Conservation (phyloP, 202 grass and related monocot species). For the Zizania palustris region DNA sequence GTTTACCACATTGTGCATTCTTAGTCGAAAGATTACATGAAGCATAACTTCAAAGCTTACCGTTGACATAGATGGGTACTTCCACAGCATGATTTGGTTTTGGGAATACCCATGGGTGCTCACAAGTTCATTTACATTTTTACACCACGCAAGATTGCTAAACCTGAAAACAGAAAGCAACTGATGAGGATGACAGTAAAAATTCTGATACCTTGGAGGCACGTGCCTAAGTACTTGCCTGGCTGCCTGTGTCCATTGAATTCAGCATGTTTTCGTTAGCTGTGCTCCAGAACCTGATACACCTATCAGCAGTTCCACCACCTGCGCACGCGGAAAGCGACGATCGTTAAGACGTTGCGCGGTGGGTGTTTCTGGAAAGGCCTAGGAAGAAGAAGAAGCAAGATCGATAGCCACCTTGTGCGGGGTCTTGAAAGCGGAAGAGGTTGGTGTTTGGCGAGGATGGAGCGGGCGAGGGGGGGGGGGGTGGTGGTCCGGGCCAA, state of each 20-base stretch:
- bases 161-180: conserved; percentile 55
- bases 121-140: conserved; percentile 92
- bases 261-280: conserved; percentile 82
- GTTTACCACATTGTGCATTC: not conserved
- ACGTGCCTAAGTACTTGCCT: conserved; percentile 50
- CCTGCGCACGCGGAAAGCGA: not conserved
- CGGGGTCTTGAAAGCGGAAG: conserved; percentile 93
- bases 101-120: conserved; percentile 98
- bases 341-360: not conserved
- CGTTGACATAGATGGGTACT: conserved; percentile 92
- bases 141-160: conserved; percentile 98
- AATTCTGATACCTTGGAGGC: not conserved
- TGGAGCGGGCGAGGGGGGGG: not conserved
- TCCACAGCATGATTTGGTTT: conserved; percentile 99
- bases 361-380: conserved; percentile 23
- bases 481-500: conserved; percentile 61
- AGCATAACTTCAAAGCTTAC: conserved; percentile 34
- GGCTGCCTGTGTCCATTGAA: conserved; percentile 90
- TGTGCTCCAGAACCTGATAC: conserved; percentile 93
- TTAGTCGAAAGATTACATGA: no score
- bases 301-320: conserved; percentile 90
- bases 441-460: conserved; percentile 76
- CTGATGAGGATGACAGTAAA: not conserved
- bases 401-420: conserved; percentile 57
- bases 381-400: not conserved